Percentiles rank a stretch among this genome's conserved stretches.
Conservation (phyloP, 805 yeast genomes). For the Vanderwaltozyma tropicalis region DNA sequence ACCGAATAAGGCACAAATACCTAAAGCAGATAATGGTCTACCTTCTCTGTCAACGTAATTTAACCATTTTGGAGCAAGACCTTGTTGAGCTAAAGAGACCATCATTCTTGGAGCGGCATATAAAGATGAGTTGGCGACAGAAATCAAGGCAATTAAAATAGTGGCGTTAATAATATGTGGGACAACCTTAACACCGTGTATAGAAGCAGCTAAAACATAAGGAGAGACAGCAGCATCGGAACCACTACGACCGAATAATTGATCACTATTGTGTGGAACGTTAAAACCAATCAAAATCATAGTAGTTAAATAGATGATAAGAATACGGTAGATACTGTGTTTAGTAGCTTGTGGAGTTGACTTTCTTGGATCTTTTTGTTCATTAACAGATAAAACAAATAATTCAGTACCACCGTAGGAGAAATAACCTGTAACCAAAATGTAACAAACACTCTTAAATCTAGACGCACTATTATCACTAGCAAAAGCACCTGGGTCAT, state of each 20-base stretch:
- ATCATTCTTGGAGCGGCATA: slow-evolving; percentile 64
- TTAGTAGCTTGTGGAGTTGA: slow-evolving; percentile 55
- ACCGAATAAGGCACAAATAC: slow-evolving; percentile 43
- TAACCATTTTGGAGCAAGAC: slow-evolving; percentile 50
- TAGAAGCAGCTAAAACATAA: slow-evolving; percentile 59
- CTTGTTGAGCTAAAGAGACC: slow-evolving; percentile 60
- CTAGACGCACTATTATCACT: slow-evolving; percentile 25
- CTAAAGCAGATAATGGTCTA: slow-evolving; percentile 47
- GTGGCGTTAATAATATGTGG: slow-evolving; percentile 71
- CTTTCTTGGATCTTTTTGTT: slow-evolving; percentile 48
- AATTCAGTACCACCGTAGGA: slow-evolving; percentile 62
- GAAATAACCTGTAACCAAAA: slow-evolving; percentile 53
- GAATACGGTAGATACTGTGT: slow-evolving; percentile 55
- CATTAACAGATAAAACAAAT: slow-evolving; percentile 58
- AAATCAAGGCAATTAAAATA: slow-evolving; percentile 58
- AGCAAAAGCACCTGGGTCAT: slow-evolving; percentile 42
- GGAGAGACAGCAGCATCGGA: slow-evolving; percentile 58
- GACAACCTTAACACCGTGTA: slow-evolving; percentile 50
- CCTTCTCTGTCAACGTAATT: slow-evolving; percentile 49
- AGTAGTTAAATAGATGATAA: slow-evolving; percentile 46
- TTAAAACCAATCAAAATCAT: slow-evolving; percentile 46
- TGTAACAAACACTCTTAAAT: slow-evolving; percentile 57
- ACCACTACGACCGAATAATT: slow-evolving; percentile 39
- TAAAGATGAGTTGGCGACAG: slow-evolving; percentile 70
- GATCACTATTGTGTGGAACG: slow-evolving; percentile 45